These are phyloP conservation scores for Zangia roseola DNA, from an alignment of 768 basidiomycete genomes.

Conservation along the genomic window DNA sequence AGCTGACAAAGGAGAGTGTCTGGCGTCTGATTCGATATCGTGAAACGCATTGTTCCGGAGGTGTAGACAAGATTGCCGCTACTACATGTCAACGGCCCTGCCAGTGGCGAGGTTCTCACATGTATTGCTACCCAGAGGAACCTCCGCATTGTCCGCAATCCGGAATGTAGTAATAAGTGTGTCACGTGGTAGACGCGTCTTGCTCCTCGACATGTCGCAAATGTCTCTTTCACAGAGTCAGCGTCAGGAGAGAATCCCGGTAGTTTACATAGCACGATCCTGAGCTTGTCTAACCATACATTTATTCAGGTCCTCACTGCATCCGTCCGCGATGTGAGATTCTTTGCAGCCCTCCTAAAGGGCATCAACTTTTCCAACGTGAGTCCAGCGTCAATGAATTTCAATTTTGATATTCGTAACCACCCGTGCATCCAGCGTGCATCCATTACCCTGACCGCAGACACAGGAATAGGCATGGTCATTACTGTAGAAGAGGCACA, in stretches of 20 bases:
- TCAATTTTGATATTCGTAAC: conserved; percentile 9
- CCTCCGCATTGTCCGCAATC: no score
- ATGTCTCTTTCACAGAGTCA: conserved; percentile 18
- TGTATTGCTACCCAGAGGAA: no score
- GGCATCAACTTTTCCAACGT: conserved; percentile 83
- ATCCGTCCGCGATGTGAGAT: conserved; percentile 78
- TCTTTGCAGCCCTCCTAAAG: conserved; percentile 73
- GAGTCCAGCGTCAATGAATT: conserved; percentile 31
- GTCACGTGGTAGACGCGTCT: no score
- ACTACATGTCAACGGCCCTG: no score
- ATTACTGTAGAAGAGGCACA: conserved; percentile 86
- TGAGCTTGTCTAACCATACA: conserved; percentile 4
- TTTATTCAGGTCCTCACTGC: conserved; percentile 55
- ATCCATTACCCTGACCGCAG: conserved; percentile 63
- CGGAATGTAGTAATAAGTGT: no score
- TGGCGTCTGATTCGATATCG: conserved; percentile 38
- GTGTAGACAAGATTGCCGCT: not conserved
- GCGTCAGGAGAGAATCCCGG: conserved; percentile 21
- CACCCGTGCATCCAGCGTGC: conserved; percentile 53
- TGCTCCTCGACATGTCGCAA: no score
- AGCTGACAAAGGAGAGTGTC: conserved; percentile 25
- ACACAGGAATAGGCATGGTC: conserved; percentile 70
- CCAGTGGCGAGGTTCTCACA: no score
- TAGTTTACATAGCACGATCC: conserved; percentile 2
- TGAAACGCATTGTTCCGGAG: conserved; percentile 21